These are phyloP conservation scores for Gleditsia sinensis DNA, from an alignment of 306 rosid genomes.

Conservation along the genomic window DNA sequence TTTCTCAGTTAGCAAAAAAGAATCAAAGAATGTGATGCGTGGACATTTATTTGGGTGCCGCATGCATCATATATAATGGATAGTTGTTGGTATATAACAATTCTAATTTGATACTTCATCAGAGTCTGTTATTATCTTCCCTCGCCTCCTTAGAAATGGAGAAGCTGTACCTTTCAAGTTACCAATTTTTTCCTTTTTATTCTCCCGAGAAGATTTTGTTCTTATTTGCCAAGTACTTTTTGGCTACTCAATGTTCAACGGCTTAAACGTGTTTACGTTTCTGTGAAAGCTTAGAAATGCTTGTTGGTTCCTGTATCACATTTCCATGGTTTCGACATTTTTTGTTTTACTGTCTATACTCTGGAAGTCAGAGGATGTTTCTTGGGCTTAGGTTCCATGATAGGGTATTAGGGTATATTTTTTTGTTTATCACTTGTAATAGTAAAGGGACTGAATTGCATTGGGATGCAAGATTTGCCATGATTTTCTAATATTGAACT, in stretches of 20 bases:
- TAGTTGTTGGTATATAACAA: background rate
- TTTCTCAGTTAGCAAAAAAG: background rate
- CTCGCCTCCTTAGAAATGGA: background rate
- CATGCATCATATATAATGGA: background rate
- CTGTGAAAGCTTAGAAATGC: background rate
- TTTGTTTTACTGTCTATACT: background rate
- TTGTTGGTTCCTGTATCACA: constrained; percentile 7
- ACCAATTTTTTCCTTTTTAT: background rate
- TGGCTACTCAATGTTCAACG: background rate
- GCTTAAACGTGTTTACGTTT: background rate
- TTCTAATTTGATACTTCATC: constrained; percentile 12
- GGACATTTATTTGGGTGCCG: background rate
- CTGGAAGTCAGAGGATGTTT: background rate
- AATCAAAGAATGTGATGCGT: background rate
- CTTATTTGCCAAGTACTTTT: background rate
- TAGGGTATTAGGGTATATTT: background rate
- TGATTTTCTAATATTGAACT: background rate
- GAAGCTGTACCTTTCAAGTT: background rate
- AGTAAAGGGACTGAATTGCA: background rate
- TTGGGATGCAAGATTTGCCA: background rate
- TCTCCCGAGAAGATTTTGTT: background rate
- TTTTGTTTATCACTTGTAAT: constrained; percentile 2
- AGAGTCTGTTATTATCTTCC: background rate
- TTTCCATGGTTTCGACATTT: background rate
- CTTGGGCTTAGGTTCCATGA: background rate